Percentiles rank a stretch among this genome's conserved stretches.
Conservation (phyloP, 371 early-diverging fungal species). For the Zychaea mexicana region DNA sequence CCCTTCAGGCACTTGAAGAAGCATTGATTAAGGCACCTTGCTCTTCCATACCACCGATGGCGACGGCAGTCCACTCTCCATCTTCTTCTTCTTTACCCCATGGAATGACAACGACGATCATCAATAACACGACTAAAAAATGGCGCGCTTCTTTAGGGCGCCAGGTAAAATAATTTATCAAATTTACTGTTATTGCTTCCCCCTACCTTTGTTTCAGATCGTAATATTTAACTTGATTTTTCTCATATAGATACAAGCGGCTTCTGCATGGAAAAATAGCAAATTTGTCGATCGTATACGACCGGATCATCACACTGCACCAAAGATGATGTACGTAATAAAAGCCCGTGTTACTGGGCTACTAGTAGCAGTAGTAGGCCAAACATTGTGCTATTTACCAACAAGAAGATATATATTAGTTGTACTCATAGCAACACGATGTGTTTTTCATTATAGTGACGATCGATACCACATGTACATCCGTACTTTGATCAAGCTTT, state of each 20-base stretch:
- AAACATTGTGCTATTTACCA: not conserved
- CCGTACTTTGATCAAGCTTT: constrained; percentile 10
- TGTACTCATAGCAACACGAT: no score
- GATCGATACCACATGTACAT: constrained; percentile 10
- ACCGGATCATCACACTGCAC: not conserved
- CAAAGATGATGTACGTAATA: not conserved
- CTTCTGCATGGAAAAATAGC: constrained; percentile 4
- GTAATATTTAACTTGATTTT: no score
- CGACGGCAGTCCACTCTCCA: no score
- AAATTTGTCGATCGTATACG: not conserved
- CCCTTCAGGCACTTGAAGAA: not conserved
- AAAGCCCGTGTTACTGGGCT: no score
- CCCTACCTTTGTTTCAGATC: no score
- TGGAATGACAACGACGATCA: no score
- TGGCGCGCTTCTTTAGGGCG: not conserved
- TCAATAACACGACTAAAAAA: no score
- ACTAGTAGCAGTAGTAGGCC: not conserved
- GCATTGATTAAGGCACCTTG: not conserved
- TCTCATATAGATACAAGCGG: not conserved
- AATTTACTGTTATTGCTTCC: no score
- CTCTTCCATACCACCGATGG: not conserved
- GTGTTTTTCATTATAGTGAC: not conserved
- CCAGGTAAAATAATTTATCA: no score
- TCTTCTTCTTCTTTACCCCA: no score
- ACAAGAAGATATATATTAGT: no score